phyloP scores from a whole-genome alignment of 148 eudicot genomes.

The Persicaria maculosa region DNA sequence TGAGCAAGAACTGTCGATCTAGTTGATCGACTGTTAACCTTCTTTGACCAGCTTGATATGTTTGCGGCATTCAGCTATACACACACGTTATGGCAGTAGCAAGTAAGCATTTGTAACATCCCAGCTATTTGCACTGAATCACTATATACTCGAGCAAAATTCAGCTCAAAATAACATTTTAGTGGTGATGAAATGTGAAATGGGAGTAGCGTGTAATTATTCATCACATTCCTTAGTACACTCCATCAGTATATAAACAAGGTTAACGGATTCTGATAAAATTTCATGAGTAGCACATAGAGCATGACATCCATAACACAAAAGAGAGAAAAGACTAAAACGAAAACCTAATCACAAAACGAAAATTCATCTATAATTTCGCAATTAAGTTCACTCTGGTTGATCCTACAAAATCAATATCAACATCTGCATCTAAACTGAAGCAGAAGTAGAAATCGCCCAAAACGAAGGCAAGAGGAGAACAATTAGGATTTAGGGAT shows the following conservation, averaged over 20 bases:
- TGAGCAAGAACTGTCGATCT: constrained; percentile 37
- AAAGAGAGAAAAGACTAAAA: neutral
- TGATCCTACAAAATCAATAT: neutral
- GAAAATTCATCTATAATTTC: neutral
- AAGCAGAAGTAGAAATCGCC: neutral
- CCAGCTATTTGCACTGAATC: neutral
- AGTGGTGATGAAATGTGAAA: too few relatives aligned
- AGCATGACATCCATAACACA: neutral
- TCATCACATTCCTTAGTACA: too few relatives aligned
- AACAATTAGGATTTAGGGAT: neutral
- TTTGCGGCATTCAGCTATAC: constrained; percentile 39
- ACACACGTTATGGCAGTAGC: too few relatives aligned
- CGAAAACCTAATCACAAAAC: too few relatives aligned
- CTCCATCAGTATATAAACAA: too few relatives aligned
- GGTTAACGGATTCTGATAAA: neutral
- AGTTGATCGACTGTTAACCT: constrained; percentile 30
- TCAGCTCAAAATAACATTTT: too few relatives aligned
- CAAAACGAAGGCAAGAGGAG: neutral
- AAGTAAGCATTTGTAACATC: neutral
- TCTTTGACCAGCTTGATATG: constrained; percentile 26
- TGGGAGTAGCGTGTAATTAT: too few relatives aligned
- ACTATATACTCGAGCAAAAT: neutral
- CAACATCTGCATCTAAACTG: neutral
- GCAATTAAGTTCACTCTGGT: neutral
- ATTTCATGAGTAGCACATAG: neutral